Evolutionary conservation across 345 rosid species (phyloP), one percentile per base, ranked within the genome.

Genomic region (Aethionema arabicum): DNA sequence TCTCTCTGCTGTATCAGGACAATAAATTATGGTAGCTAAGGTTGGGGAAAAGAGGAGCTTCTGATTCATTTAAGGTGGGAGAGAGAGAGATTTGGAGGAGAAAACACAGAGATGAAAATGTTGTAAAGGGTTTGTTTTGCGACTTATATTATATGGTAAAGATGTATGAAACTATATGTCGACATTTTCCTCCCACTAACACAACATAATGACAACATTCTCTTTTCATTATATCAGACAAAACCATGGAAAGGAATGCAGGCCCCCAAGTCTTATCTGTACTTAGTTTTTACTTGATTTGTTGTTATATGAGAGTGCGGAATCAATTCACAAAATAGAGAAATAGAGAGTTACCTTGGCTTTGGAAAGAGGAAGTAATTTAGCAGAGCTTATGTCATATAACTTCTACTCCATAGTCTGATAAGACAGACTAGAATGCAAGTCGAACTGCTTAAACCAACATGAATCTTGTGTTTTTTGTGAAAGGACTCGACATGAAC

Each of bases 401-500:
- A 49, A 49, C 5, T 30, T 8, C 27, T 21, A 21, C 2, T 21
- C 27, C 74, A 64, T 63, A 87, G 56, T 73, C 81, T 80, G 73
- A 84, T 78, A 2, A 90, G 95, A 63, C 88, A 87, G 49, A 87
- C 73, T 3, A 82, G 77, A 87, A 87, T 29, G 95, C 86, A 3
- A 87, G 29, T 8, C 90, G 90, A 61, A 85, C 95, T 33, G 88
- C 88, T 68, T 84, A 82, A 14, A 90, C 95, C 70, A 87, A 82
- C 79, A 69, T 79, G 51, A 87, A 80, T 35, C 90, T 81, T 62
- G 84, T 90, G 50, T 72, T 79, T 74, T 87, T 90, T 9, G 95
- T 80, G 69, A 87, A 55, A 11, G 79, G 80, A 74, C 88, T 82
- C 80, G 84, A 88, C 5, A 87, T 87, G 56, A 87, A 90, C 77